Evolutionary conservation across 345 rosid species (phyloP).

Genomic region (Combretum micranthum): DNA sequence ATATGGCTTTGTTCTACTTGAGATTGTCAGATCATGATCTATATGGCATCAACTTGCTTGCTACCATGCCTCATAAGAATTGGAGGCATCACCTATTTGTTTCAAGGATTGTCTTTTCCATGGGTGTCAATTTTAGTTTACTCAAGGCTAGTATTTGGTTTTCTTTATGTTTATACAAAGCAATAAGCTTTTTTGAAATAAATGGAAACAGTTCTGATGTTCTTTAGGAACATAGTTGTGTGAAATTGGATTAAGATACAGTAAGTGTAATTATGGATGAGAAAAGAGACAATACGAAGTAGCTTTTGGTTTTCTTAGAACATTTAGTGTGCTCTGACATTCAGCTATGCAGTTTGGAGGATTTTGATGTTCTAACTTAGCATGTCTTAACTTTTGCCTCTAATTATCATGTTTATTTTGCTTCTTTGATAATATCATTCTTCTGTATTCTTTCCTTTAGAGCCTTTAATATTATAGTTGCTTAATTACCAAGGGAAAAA

Average conservation of each 20-base stretch:
- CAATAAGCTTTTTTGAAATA: constrained; percentile 62
- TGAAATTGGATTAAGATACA: constrained; percentile 27
- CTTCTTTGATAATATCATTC: no score
- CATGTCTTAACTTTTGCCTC: no score
- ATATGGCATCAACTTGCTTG: constrained; percentile 67
- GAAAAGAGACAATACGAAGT: constrained; percentile 3
- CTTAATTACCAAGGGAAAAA: no score
- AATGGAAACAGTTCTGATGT: constrained; percentile 90
- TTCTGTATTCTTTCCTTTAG: no score
- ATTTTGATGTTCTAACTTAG: not conserved
- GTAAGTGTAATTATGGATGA: constrained; percentile 11
- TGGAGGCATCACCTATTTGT: constrained; percentile 85
- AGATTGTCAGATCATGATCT: constrained; percentile 84
- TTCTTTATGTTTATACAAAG: constrained; percentile 46
- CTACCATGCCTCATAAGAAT: constrained; percentile 69
- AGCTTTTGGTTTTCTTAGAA: constrained; percentile 1
- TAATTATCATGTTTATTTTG: no score
- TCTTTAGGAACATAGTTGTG: constrained; percentile 19
- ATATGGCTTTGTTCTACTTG: constrained; percentile 72
- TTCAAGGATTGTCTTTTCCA: constrained; percentile 91
- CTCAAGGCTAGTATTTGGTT: constrained; percentile 46
- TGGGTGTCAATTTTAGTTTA: constrained; percentile 62
- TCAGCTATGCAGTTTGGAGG: not conserved
- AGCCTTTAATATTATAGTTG: no score
- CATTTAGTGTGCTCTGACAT: constrained; percentile 5